A percentile compares a stretch with the other conserved stretches of the same genome.
Conservation (phyloP, 371 early-diverging fungal genomes). For the Blakeslea trispora region DNA sequence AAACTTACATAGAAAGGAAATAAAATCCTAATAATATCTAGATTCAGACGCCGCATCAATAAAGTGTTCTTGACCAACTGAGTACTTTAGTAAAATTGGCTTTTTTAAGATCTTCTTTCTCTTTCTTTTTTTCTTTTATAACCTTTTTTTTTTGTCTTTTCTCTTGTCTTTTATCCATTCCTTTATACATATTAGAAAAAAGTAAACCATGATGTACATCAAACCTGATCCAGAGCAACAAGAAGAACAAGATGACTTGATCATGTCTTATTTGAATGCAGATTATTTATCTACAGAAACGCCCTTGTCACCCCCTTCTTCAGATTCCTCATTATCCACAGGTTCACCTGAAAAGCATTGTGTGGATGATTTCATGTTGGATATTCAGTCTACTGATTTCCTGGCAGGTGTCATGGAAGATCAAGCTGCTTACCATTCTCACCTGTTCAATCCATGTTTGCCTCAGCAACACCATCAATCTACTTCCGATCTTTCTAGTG, state of each 20-base stretch:
- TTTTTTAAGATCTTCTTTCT: neutral
- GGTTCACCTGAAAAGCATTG: conserved; percentile 4
- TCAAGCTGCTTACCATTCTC: conserved; percentile 1
- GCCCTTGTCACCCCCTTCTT: conserved; percentile 5
- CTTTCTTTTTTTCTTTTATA: conserved; percentile 5
- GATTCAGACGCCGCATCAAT: no score
- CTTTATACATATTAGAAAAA: no score
- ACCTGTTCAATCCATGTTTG: neutral
- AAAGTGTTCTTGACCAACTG: no score
- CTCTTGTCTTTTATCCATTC: conserved; percentile 9
- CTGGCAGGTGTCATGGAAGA: neutral
- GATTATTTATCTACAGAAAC: conserved; percentile 28
- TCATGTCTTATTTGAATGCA: conserved; percentile 41
- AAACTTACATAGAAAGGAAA: no score
- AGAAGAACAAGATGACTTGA: conserved; percentile 40
- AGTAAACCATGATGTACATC: conserved; percentile 3
- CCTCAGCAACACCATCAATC: neutral
- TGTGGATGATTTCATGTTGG: conserved; percentile 3
- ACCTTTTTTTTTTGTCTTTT: conserved; percentile 9
- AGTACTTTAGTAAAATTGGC: no score
- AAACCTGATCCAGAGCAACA: conserved; percentile 22
- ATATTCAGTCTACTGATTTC: conserved; percentile 1
- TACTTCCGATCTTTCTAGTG: neutral
- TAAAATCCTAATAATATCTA: no score
- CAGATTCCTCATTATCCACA: neutral